These are phyloP conservation scores for Domatiomyces catenatus DNA, from an alignment of 2,329 filamentous ascomycete genomes.

Conservation along the genomic window DNA sequence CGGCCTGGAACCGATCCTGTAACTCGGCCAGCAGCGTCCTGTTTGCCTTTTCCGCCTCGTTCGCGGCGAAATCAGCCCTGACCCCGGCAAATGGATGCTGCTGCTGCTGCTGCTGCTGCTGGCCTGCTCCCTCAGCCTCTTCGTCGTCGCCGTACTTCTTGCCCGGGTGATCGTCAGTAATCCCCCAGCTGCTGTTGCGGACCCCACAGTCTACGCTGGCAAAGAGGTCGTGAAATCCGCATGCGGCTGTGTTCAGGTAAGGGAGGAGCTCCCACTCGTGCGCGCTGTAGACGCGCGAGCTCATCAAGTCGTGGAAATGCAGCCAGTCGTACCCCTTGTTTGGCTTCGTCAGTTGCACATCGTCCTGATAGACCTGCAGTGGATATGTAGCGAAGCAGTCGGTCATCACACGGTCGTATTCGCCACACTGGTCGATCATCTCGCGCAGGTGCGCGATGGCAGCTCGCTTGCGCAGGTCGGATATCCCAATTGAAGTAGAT, in stretches of 20 bases:
- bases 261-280: slow-evolving; percentile 87
- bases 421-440: slow-evolving; percentile 47
- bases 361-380: slow-evolving; percentile 78
- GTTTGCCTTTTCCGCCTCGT: slow-evolving; percentile 67
- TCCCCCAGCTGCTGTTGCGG: no score
- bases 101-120: no score
- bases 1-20: slow-evolving; percentile 55
- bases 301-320: slow-evolving; percentile 76
- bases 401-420: slow-evolving; percentile 45
- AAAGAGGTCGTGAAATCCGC: slow-evolving; percentile 86
- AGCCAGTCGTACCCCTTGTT: slow-evolving; percentile 84
- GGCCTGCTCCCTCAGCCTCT: slow-evolving; percentile 33
- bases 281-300: slow-evolving; percentile 59
- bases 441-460: slow-evolving; percentile 44
- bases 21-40: slow-evolving; percentile 57
- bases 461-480: slow-evolving; percentile 43
- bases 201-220: slow-evolving; percentile 43
- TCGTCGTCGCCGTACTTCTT: slow-evolving; percentile 27
- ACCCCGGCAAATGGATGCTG: slow-evolving; percentile 67
- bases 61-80: slow-evolving; percentile 64
- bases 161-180: background rate
- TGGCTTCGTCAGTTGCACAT: slow-evolving; percentile 78
- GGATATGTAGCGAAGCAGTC: slow-evolving; percentile 80
- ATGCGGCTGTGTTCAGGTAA: slow-evolving; percentile 71
- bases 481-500: slow-evolving; percentile 36